These are phyloP conservation scores for Ophiostoma montium DNA, from an alignment of 2,329 filamentous ascomycete species.

Conservation along the genomic window DNA sequence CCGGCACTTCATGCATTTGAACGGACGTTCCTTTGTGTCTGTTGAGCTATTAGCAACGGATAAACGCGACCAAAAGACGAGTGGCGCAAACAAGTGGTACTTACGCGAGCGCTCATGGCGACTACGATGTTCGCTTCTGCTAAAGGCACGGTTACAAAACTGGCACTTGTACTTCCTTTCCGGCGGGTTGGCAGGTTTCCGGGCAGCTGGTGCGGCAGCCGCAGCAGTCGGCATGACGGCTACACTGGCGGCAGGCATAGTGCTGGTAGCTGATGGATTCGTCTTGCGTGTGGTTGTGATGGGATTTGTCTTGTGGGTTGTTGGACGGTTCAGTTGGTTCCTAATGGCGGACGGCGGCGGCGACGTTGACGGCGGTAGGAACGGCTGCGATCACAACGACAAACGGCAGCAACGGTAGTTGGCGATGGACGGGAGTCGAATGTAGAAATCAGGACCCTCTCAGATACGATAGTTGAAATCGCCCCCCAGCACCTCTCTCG, in stretches of 20 bases:
- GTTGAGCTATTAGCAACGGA: slow-evolving; percentile 11
- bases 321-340: neutral
- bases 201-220: slow-evolving; percentile 49
- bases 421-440: slow-evolving; percentile 19
- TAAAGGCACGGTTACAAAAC: slow-evolving; percentile 96
- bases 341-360: slow-evolving; percentile 14
- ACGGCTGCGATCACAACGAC: slow-evolving; percentile 19
- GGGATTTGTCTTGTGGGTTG: neutral
- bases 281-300: neutral
- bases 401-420: slow-evolving; percentile 8
- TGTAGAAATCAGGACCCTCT: slow-evolving; percentile 20
- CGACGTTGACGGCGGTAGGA: slow-evolving; percentile 12
- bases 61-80: neutral
- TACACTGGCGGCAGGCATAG: slow-evolving; percentile 59
- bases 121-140: slow-evolving; percentile 90
- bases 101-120: slow-evolving; percentile 96
- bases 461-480: slow-evolving; percentile 47
- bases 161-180: slow-evolving; percentile 99
- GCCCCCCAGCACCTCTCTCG: slow-evolving; percentile 39
- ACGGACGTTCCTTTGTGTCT: slow-evolving; percentile 98
- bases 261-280: slow-evolving; percentile 20
- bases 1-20: slow-evolving; percentile 96
- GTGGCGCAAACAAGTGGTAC: slow-evolving; percentile 27
- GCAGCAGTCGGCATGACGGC: slow-evolving; percentile 49
- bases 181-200: slow-evolving; percentile 63